These are phyloP conservation scores for Sphagnum tenellum DNA, from an alignment of 225 moss, liverwort and hornwort species.

Conservation along the genomic window DNA sequence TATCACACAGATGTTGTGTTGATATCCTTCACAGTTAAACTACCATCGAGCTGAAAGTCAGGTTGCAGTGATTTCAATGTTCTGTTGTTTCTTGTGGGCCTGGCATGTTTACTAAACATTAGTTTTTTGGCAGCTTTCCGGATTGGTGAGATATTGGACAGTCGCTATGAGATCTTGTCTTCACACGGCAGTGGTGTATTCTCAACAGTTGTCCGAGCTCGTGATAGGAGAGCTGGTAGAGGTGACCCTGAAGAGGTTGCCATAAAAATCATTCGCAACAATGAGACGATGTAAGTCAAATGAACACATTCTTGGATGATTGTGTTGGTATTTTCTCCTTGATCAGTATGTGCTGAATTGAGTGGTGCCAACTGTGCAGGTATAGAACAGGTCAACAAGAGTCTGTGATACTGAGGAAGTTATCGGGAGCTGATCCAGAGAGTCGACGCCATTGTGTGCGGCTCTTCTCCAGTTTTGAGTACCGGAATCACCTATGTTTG, in stretches of 20 bases:
- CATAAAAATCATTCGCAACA: slow-evolving; percentile 99
- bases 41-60: no score
- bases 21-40: no score
- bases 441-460: slow-evolving; percentile 66
- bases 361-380: slow-evolving; percentile 27
- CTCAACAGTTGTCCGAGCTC: slow-evolving; percentile 95
- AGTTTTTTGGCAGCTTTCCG: slow-evolving; percentile 58
- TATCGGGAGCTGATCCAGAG: slow-evolving; percentile 98
- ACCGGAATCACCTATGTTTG: slow-evolving; percentile 52
- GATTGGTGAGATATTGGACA: slow-evolving; percentile 89
- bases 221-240: slow-evolving; percentile 85
- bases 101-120: no score
- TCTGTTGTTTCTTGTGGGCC: no score
- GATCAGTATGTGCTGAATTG: not conserved
- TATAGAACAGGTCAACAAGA: slow-evolving; percentile 96
- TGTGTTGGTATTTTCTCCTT: slow-evolving; percentile 2
- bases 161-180: slow-evolving; percentile 91
- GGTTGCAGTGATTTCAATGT: no score
- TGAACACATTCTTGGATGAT: not conserved
- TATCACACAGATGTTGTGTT: no score
- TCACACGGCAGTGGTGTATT: slow-evolving; percentile 99
- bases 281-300: slow-evolving; percentile 94
- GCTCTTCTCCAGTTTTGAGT: slow-evolving; percentile 49
- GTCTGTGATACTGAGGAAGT: slow-evolving; percentile 91
- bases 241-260: slow-evolving; percentile 96